These are phyloP conservation scores for Martiniozyma asiatica DNA, from an alignment of 1,139 yeast genomes.

Conservation along the genomic window DNA sequence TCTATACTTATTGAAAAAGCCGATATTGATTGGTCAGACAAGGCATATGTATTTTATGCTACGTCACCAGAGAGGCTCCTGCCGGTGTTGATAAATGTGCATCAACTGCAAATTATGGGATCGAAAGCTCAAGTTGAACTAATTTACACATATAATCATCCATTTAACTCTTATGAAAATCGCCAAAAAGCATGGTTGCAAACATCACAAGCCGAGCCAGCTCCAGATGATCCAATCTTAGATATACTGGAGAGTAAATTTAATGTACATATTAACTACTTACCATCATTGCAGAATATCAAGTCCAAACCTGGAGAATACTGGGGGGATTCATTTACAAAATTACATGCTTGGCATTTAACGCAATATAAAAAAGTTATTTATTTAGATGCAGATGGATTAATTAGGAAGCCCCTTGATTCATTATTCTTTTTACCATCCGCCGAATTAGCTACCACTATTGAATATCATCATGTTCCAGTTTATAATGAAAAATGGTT, in stretches of 20 bases:
- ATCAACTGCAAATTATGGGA: conserved; percentile 22
- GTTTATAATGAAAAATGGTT: not conserved
- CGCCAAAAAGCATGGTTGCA: conserved; percentile 4
- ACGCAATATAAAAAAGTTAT: conserved; percentile 36
- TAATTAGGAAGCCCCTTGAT: conserved; percentile 29
- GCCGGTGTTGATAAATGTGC: conserved; percentile 31
- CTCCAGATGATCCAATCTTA: conserved; percentile 7
- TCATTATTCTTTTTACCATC: conserved; percentile 36
- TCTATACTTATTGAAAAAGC: conserved; percentile 7
- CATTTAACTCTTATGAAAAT: conserved; percentile 2
- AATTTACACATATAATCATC: conserved; percentile 15
- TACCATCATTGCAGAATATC: conserved; percentile 3
- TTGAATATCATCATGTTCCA: conserved; percentile 19
- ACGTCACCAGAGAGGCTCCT: conserved; percentile 31
- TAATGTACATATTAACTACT: conserved; percentile 1
- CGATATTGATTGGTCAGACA: conserved; percentile 12
- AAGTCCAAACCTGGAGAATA: conserved; percentile 9
- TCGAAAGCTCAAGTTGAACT: conserved; percentile 31
- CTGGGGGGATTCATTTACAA: conserved; percentile 46
- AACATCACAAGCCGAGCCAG: conserved; percentile 7
- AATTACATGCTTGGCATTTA: conserved; percentile 39
- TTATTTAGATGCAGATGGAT: conserved; percentile 35
- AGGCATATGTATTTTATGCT: conserved; percentile 38
- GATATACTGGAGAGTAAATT: not conserved
- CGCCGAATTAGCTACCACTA: conserved; percentile 24